phyloP scores from a whole-genome alignment of 2,329 filamentous ascomycete species.

The Colletotrichum spinosum region DNA sequence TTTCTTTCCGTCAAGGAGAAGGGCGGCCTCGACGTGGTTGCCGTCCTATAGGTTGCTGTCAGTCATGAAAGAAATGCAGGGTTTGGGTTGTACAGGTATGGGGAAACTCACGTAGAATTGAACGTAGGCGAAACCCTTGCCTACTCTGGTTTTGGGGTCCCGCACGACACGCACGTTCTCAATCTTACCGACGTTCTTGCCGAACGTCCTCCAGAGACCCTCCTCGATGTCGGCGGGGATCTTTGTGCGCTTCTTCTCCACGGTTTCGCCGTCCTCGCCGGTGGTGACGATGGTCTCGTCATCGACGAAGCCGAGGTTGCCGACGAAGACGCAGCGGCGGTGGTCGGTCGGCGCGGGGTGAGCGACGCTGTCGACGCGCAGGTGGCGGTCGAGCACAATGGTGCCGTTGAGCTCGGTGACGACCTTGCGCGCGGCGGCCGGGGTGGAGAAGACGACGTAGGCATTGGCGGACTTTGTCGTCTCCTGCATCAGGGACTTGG shows the following conservation, averaged over 20 bases:
- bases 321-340: constrained; percentile 93
- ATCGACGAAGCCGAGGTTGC: constrained; percentile 95
- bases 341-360: constrained; percentile 87
- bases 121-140: constrained; percentile 97
- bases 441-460: constrained; percentile 88
- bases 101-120: constrained; percentile 78
- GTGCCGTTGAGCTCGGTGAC: constrained; percentile 84
- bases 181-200: constrained; percentile 79
- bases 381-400: constrained; percentile 84
- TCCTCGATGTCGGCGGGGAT: constrained; percentile 89
- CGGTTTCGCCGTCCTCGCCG: constrained; percentile 72
- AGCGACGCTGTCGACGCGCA: constrained; percentile 90
- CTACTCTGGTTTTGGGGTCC: constrained; percentile 89
- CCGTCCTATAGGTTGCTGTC: constrained; percentile 65
- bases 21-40: constrained; percentile 90
- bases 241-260: constrained; percentile 79
- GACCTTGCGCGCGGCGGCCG: constrained; percentile 80
- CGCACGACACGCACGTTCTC: constrained; percentile 94
- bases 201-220: constrained; percentile 87
- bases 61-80: neutral
- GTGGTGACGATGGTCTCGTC: constrained; percentile 81
- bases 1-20: constrained; percentile 89
- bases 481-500: constrained; percentile 87
- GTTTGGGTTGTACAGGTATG: constrained; percentile 2
- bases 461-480: constrained; percentile 96